These are phyloP conservation scores for Talaromyces borbonicus DNA, from an alignment of 495 filamentous ascomycete species.

Conservation along the genomic window DNA sequence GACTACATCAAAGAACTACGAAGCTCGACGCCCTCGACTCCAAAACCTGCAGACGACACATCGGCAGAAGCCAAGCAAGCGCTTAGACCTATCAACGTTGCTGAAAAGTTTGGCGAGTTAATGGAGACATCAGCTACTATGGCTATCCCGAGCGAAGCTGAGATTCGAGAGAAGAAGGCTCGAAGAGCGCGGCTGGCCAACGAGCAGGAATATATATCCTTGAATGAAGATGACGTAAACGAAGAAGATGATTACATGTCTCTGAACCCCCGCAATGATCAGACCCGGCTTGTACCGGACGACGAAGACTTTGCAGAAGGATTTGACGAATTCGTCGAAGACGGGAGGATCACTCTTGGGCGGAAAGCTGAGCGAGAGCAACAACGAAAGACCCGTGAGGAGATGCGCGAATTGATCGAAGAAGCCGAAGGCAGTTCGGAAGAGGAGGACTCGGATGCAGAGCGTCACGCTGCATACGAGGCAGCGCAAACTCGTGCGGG, in stretches of 20 bases:
- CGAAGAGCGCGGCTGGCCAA: constrained; percentile 70
- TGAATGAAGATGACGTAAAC: constrained; percentile 48
- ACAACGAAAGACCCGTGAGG: constrained; percentile 50
- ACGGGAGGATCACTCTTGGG: constrained; percentile 70
- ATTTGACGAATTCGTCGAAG: constrained; percentile 85
- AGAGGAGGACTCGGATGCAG: constrained; percentile 69
- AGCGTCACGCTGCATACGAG: constrained; percentile 78
- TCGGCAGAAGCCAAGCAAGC: constrained; percentile 37
- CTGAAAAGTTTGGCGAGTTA: constrained; percentile 51
- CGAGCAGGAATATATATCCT: constrained; percentile 70
- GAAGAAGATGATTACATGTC: constrained; percentile 40
- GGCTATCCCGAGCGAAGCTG: constrained; percentile 70
- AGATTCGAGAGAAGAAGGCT: constrained; percentile 88
- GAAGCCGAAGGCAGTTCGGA: constrained; percentile 60
- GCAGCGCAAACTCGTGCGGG: constrained; percentile 75
- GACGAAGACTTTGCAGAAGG: constrained; percentile 95
- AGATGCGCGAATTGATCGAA: constrained; percentile 77
- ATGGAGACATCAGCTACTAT: constrained; percentile 26
- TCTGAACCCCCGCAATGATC: constrained; percentile 29
- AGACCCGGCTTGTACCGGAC: constrained; percentile 70
- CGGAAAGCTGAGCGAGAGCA: constrained; percentile 72
- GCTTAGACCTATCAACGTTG: constrained; percentile 55
- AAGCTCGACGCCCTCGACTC: constrained; percentile 69
- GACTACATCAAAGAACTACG: constrained; percentile 80
- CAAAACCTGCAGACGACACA: constrained; percentile 42